Evolutionary conservation across 2,329 filamentous ascomycete species (phyloP).

Genomic region (Botrytis medusae): DNA sequence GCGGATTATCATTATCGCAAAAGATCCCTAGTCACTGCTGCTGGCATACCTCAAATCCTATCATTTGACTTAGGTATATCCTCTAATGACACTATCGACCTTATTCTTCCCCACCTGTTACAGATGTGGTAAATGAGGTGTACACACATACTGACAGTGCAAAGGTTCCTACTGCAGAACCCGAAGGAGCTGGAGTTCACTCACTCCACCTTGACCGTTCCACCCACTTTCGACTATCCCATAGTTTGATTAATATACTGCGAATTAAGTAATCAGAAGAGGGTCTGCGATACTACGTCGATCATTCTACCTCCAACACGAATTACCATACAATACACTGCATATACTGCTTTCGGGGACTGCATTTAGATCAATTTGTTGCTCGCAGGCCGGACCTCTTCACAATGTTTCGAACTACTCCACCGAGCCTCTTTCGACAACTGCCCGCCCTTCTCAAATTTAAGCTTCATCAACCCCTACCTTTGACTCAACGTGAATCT

Average conservation of each 20-base stretch:
- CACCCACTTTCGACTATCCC: not conserved
- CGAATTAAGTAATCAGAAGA: not conserved
- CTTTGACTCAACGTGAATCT: constrained; percentile 57
- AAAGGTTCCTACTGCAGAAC: not conserved
- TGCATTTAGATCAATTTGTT: constrained; percentile 48
- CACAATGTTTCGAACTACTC: constrained; percentile 52
- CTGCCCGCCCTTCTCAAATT: constrained; percentile 44
- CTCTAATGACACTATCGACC: not conserved
- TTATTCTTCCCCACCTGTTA: not conserved
- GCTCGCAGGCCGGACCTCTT: not conserved
- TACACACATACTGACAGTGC: not conserved
- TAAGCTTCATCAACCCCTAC: constrained; percentile 52
- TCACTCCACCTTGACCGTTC: not conserved
- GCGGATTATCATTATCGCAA: constrained; percentile 9
- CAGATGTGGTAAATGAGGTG: constrained; percentile 12
- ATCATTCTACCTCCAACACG: not conserved
- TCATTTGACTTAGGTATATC: constrained; percentile 17
- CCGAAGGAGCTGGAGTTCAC: not conserved
- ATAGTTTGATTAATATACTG: not conserved
- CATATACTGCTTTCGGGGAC: constrained; percentile 40
- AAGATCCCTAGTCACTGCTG: constrained; percentile 6
- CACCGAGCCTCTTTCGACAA: constrained; percentile 48
- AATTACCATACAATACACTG: too few species aligned
- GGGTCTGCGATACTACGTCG: not conserved
- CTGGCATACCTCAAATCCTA: constrained; percentile 21